Evolutionary conservation across 1,139 yeast genomes (phyloP), one percentile per base, ranked within the genome.

Genomic region (Saccharomycopsis crataegensis): DNA sequence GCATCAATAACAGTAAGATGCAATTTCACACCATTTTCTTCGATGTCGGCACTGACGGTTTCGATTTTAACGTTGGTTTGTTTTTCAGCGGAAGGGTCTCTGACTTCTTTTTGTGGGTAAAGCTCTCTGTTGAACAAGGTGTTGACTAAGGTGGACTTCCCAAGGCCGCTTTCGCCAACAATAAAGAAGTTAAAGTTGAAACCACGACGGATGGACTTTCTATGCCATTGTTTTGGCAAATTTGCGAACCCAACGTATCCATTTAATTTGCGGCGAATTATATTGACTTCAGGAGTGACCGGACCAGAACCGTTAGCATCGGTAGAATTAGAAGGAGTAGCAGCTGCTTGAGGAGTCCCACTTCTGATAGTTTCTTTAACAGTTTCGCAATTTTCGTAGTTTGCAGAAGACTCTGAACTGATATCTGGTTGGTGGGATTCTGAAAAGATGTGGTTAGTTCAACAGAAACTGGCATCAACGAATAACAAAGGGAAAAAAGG

Each of bases 221-320:
- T 82, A 72, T 93, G 98, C 97, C 98, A 93, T 75, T 94, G 99
- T 69, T 91, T 93, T 57, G 99, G 99, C 65, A 94, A 78, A 71
- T 91, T 94, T 62, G 98, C 96, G 71, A 94, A 93, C 3, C 99
- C 99, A 57, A 94, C 99, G 68, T 86, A 91, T 6, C 96, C 95
- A 61, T 83, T 86, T 62, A 91, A 80, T 65, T 88, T 88, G 62
- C 95, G 83, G 64, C 86, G 85, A 64, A 89, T 81, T 58, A 89
- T 75, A 65, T 74, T 75, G 55, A 72, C 61, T 49, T 70, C 58
- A 16, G 44, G 31, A 16, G 44, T 12, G n/a, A 36, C 40, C 2
- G n/a, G 3, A 11, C n/a, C 40, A 36, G n/a, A 11, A 2, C 40
- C 40, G 5, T 22, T 22, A 22, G 28, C 28, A 22, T 22, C 28